Base-by-base conservation (phyloP, 2,329 filamentous ascomycete genomes). In the Ustilaginoidea virens region DNA sequence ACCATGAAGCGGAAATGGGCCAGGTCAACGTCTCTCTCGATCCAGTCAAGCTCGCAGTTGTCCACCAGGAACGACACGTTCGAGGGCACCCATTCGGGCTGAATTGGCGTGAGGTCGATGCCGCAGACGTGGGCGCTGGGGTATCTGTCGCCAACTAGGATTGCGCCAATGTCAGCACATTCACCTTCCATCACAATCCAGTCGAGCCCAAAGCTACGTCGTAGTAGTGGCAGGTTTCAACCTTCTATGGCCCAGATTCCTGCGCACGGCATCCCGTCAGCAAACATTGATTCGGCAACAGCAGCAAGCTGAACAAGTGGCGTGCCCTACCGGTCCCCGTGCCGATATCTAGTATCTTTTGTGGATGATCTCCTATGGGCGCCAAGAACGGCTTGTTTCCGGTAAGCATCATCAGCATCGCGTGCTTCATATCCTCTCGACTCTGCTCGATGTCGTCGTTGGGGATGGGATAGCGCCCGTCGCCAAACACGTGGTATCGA, bases 321-420 rank as follows among this genome's bases (percentile, higher is more conserved):
- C 6, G 25, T 12, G 5, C 20, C 33, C 26, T 13, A 40, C 33
- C 37, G 13, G 32, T 32, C 1, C 26, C 50, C 40, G 33, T 46
- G 53, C 57, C 58, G 17, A 62, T 36, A 36, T 62, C 59, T 22
- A 59, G 39, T 4, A 61, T 41, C 19, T 38, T 38, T 28, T 61
- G 39, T 9, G 33, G 37, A 11, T 51, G 41, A 10, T 50, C 42
- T 4, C 46, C 32, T 24, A 66, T 42, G 1, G 59, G 60, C 7
- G 58, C 50, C 27, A 53, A 49, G 34, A 56, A 54, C 7, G 63
- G 45, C 21, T 44, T 42, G 5, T 51, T 51, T 11, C 49, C 44
- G 5, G 46, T 46, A 18, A 55, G 28, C 24, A 43, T 36, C 31
- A 58, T 36, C 9, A 49, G 33, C 44, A 55, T 51, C 27, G 53